Evolutionary conservation across 148 eudicot genomes (phyloP).

Genomic region (Persicaria tinctoria): DNA sequence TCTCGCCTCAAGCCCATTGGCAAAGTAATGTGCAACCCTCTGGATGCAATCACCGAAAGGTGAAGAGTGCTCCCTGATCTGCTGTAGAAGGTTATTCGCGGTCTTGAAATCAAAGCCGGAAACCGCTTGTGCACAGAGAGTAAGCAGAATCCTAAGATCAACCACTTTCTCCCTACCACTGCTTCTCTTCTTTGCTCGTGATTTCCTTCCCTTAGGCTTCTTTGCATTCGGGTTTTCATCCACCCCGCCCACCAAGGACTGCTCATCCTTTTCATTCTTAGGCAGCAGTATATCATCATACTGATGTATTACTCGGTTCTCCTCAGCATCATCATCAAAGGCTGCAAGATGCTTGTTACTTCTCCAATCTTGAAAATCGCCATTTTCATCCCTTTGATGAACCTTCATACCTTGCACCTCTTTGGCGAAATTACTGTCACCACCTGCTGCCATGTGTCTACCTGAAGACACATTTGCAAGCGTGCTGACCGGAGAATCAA

Average conservation of each 20-base stretch:
- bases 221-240: conserved; percentile 16
- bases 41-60: conserved; percentile 37
- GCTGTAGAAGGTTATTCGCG: conserved; percentile 36
- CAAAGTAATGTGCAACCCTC: conserved; percentile 44
- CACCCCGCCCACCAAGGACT: conserved; percentile 14
- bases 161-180: conserved; percentile 20
- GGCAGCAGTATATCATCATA: conserved; percentile 52
- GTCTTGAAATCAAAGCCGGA: conserved; percentile 30
- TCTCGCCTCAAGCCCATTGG: conserved; percentile 45
- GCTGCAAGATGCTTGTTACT: conserved; percentile 38
- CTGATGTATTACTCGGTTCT: conserved; percentile 46
- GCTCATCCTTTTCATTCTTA: conserved; percentile 18
- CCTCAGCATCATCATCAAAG: conserved; percentile 26
- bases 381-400: conserved; percentile 28
- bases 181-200: conserved; percentile 16
- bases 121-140: conserved; percentile 46
- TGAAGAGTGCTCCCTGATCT: conserved; percentile 35
- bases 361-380: conserved; percentile 36
- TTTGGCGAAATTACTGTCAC: conserved; percentile 8
- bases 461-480: neutral
- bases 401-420: conserved; percentile 29
- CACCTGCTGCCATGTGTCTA: no score
- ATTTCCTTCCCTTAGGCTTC: conserved; percentile 19
- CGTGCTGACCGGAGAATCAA: conserved; percentile 30
- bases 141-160: conserved; percentile 38